These are phyloP conservation scores for Torulaspora pretoriensis DNA, from an alignment of 1,139 yeast genomes.

Conservation along the genomic window DNA sequence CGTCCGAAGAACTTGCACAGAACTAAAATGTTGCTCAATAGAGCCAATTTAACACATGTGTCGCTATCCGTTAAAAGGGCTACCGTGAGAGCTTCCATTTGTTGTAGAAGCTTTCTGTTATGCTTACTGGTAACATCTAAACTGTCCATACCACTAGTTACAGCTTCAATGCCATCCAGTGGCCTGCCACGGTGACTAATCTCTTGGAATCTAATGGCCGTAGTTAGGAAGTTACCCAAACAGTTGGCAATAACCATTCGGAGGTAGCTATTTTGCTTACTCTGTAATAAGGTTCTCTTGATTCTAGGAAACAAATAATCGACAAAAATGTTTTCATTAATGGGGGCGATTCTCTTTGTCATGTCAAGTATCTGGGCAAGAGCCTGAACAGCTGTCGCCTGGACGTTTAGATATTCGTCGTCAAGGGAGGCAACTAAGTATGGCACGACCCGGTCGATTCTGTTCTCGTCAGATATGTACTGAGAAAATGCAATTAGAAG, in stretches of 20 bases:
- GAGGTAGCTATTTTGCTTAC: constrained; percentile 44
- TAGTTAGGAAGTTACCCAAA: constrained; percentile 62
- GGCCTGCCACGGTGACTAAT: constrained; percentile 56
- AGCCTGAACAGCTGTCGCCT: constrained; percentile 53
- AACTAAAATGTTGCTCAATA: constrained; percentile 65
- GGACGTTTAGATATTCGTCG: constrained; percentile 57
- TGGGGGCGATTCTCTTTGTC: constrained; percentile 66
- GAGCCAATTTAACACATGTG: constrained; percentile 62
- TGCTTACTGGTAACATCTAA: constrained; percentile 25
- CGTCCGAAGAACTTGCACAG: constrained; percentile 80
- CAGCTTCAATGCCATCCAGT: constrained; percentile 21
- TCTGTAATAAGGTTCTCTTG: constrained; percentile 41
- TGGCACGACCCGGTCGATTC: constrained; percentile 81
- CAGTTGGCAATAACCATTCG: constrained; percentile 68
- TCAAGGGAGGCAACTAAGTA: constrained; percentile 54
- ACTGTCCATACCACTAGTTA: constrained; percentile 27
- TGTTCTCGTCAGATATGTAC: constrained; percentile 72
- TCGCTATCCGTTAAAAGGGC: constrained; percentile 65
- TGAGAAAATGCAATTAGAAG: constrained; percentile 73
- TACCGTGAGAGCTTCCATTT: constrained; percentile 63
- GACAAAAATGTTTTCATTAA: constrained; percentile 70
- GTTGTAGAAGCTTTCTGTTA: constrained; percentile 31
- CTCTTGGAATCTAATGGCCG: constrained; percentile 61
- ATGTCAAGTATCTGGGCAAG: constrained; percentile 59
- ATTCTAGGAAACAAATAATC: constrained; percentile 80